Evolutionary conservation across 257 asterid species (phyloP).

Genomic region (Solanum chiquidenum): DNA sequence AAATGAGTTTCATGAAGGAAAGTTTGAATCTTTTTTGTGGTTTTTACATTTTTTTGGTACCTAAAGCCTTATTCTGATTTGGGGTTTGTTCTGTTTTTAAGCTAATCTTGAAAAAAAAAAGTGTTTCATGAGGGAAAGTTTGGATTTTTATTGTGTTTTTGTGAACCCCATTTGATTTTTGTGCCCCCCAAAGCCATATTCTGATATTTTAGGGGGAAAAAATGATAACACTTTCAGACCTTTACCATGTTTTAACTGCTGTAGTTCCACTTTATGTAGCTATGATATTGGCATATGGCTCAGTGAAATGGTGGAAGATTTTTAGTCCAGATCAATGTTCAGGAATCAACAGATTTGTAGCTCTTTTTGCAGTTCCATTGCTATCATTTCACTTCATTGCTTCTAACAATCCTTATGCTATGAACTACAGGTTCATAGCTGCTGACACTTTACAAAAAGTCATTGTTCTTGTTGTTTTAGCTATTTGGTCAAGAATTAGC

Average conservation of each 20-base stretch:
- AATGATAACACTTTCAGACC: conserved; percentile 37
- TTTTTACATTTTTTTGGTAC: background rate
- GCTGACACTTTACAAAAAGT: conserved; percentile 65
- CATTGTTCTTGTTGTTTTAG: conserved; percentile 37
- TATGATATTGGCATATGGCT: conserved; percentile 62
- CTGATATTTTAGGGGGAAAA: background rate
- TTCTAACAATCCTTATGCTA: conserved; percentile 53
- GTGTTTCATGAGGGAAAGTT: background rate
- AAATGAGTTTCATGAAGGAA: background rate
- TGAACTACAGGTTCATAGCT: conserved; percentile 67
- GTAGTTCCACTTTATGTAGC: conserved; percentile 71
- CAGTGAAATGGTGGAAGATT: conserved; percentile 68
- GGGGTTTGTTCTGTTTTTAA: background rate
- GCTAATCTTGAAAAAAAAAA: background rate
- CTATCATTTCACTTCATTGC: conserved; percentile 70
- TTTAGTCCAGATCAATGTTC: conserved; percentile 73
- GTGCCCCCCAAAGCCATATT: background rate
- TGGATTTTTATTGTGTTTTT: background rate
- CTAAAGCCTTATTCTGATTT: background rate
- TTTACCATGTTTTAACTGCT: conserved; percentile 66
- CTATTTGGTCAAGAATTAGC: conserved; percentile 39
- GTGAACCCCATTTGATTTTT: background rate
- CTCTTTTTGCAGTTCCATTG: conserved; percentile 62
- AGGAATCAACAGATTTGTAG: conserved; percentile 69
- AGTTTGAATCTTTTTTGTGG: background rate